Base-by-base conservation (phyloP, 306 rosid species). In the Abrus pulchellus region DNA sequence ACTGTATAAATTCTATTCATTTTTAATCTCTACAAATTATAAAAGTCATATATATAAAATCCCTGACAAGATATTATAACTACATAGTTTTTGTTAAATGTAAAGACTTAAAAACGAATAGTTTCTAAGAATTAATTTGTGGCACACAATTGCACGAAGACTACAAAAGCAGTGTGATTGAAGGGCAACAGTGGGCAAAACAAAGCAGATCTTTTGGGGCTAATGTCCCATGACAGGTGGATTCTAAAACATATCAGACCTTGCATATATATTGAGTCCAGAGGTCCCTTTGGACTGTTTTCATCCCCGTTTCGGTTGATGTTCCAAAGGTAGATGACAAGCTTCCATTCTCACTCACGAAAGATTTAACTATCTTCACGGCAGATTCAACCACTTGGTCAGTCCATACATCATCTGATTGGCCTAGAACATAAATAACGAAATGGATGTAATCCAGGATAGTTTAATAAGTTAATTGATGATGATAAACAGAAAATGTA, bases 231-330 rank as follows among this genome's bases (percentile, higher is more conserved):
- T 68, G 74, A 36, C 76, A 72, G 7, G 11, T 29, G 69, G 61
- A 75, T 60, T 61, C 20, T 56, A 76, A 70, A 85, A 63, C 69
- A 54, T 44, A 74, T n/a, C 80, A 78, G 40, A 87, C 98, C 98
- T 92, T 78, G 91, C 99, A 94, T 50, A 62, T 72, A 81, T 92
- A 90, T 83, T 85, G 99, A 55, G 95, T 90, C 99, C 99, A 94
- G 65, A 94, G 84, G 76, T 93, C 97, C 88, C 93, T 91, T 76
- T 85, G 90, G 10, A 79, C 76, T 60, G 79, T 57, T 70, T 86
- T 87, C 60, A 33, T 60, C 70, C 86, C 90, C 64, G 20, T 49
- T 83, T 54, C 73, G 47, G 72, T 77, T 65, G 78, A 73, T 36
- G 77, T 63, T 68, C 30, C 87, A 63, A 7, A 64, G 6, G 74